Conservation (phyloP, 345 rosid species). For the Bruguiera sexangula region DNA sequence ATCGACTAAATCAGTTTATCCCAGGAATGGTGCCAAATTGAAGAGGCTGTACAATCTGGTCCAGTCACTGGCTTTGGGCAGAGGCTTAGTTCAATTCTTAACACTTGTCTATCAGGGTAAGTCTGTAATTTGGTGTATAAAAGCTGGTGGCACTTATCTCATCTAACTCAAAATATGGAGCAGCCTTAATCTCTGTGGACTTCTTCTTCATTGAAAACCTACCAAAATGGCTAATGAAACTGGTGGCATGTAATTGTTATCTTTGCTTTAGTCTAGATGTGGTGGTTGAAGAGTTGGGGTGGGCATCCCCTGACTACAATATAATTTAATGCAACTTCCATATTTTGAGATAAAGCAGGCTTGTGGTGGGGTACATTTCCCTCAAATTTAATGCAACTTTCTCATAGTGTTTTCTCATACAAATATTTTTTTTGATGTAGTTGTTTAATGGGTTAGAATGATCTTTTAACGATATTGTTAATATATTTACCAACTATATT, state of each 20-base stretch:
- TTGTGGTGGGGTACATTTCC: neutral
- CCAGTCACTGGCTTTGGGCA: constrained; percentile 72
- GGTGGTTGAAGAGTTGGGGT: no score
- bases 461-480: neutral
- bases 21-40: constrained; percentile 72
- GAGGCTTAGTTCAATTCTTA: constrained; percentile 63
- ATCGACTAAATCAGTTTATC: constrained; percentile 2
- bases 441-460: constrained; percentile 4
- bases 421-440: neutral
- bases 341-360: neutral
- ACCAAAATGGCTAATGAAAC: no score
- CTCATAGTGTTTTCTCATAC: neutral
- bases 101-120: constrained; percentile 62
- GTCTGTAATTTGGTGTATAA: constrained; percentile 6
- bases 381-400: neutral
- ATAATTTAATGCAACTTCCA: neutral
- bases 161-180: no score
- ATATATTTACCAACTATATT: neutral
- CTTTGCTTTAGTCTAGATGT: no score
- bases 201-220: no score
- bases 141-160: neutral
- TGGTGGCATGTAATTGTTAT: no score
- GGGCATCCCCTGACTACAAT: no score
- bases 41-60: constrained; percentile 65
- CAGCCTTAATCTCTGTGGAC: no score